Evolutionary conservation across 371 early-diverging fungal species (phyloP).

Genomic region (Apophysomyces ossiformis): DNA sequence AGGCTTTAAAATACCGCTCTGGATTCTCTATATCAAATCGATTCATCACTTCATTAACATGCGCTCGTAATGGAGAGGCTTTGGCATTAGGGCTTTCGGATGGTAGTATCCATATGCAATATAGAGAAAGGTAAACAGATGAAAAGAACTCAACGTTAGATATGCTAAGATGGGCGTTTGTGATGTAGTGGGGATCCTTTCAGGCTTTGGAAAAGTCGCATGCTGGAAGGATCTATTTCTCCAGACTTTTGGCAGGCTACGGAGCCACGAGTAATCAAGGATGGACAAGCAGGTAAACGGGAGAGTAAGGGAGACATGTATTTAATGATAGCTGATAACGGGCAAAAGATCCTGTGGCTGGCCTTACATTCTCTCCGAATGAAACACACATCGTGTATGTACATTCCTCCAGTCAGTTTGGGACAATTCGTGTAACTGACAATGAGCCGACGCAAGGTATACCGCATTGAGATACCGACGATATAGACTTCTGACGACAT

Average conservation of each 20-base stretch:
- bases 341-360: conserved; percentile 32
- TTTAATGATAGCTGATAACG: not conserved
- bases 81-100: conserved; percentile 46
- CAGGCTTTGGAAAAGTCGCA: not conserved
- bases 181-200: not conserved
- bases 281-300: conserved; percentile 20
- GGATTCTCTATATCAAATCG: conserved; percentile 28
- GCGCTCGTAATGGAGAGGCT: conserved; percentile 15
- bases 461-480: not conserved
- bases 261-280: conserved; percentile 13
- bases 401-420: conserved; percentile 35
- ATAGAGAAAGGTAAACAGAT: conserved; percentile 18
- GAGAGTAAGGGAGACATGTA: not conserved
- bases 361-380: conserved; percentile 40
- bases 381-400: conserved; percentile 45
- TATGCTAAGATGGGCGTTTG: not conserved
- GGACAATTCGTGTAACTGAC: conserved; percentile 32
- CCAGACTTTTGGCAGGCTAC: conserved; percentile 29
- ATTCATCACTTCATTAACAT: conserved; percentile 37
- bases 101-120: conserved; percentile 44
- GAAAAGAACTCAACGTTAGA: not conserved
- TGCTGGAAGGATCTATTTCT: conserved; percentile 16
- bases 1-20: conserved; percentile 15
- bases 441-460: conserved; percentile 15
- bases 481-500: not conserved